Conservation (phyloP, 2,329 filamentous ascomycete species). For the Xylariaceae sp. region DNA sequence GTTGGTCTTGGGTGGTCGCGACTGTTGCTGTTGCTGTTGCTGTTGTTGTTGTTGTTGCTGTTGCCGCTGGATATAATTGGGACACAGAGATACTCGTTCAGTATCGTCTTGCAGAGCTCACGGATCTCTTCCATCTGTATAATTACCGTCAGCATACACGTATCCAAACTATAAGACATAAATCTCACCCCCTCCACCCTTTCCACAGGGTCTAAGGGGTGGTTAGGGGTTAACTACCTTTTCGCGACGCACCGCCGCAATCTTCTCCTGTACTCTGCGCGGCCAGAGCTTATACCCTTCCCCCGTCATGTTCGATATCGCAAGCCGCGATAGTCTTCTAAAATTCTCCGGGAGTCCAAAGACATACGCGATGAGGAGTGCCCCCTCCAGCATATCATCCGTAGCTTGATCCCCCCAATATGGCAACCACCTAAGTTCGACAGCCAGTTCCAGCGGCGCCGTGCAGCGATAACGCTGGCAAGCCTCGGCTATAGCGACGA, state of each 20-base stretch:
- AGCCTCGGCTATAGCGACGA: conserved; percentile 47
- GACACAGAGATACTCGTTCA: conserved; percentile 42
- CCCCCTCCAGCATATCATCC: conserved; percentile 45
- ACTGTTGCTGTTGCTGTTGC: not conserved
- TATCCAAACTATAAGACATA: not conserved
- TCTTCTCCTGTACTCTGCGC: conserved; percentile 41
- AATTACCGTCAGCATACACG: not conserved
- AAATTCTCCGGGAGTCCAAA: conserved; percentile 47
- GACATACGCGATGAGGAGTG: conserved; percentile 48
- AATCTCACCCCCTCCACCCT: no score
- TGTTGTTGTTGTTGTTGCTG: not conserved
- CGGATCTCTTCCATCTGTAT: conserved; percentile 39
- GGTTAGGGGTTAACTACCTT: conserved; percentile 33
- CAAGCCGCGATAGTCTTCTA: conserved; percentile 44
- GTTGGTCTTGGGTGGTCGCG: conserved; percentile 32
- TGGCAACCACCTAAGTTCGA: conserved; percentile 48
- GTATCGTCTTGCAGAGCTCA: conserved; percentile 38
- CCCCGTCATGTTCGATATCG: conserved; percentile 41
- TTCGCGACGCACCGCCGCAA: conserved; percentile 43
- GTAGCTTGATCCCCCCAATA: conserved; percentile 38
- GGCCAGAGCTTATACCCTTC: conserved; percentile 43
- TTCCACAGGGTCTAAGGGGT: no score
- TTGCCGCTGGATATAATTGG: not conserved
- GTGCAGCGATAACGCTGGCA: conserved; percentile 48
- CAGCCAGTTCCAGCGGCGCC: conserved; percentile 43